Evolutionary conservation across 192 early-diverging fungal species (phyloP).

Genomic region (Entomortierella lignicola): DNA sequence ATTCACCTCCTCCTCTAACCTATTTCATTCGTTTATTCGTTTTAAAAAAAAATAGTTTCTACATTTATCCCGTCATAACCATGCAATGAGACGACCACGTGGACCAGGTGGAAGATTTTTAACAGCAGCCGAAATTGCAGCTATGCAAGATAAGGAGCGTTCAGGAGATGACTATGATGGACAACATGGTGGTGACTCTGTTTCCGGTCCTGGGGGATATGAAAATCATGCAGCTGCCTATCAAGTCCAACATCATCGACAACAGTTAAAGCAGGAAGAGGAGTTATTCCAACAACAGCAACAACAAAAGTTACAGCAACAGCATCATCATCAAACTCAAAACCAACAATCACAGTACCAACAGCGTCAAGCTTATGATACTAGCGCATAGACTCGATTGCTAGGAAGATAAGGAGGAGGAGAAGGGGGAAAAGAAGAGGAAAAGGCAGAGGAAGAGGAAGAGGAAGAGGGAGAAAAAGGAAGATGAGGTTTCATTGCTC

Average conservation of each 20-base stretch:
- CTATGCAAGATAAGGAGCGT: conserved; percentile 28
- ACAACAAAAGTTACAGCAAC: conserved; percentile 21
- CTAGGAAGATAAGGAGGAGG: too few relatives aligned
- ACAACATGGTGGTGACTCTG: conserved; percentile 1
- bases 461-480: too few relatives aligned
- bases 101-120: conserved; percentile 98
- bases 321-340: conserved; percentile 9
- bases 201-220: neutral
- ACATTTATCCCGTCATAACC: conserved; percentile 96
- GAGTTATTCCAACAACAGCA: conserved; percentile 24
- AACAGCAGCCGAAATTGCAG: conserved; percentile 56
- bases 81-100: conserved; percentile 95
- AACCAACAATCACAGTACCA: conserved; percentile 20
- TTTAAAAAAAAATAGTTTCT: conserved; percentile 72
- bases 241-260: conserved; percentile 39
- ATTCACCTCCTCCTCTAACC: neutral
- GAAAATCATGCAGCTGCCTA: conserved; percentile 15
- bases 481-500: too few relatives aligned
- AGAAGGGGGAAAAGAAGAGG: too few relatives aligned
- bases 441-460: neutral
- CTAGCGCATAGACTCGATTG: conserved; percentile 1
- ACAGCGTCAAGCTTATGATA: conserved; percentile 6
- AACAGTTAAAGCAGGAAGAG: conserved; percentile 48
- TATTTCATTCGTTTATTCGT: neutral
- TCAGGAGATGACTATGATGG: neutral